Percentiles rank a stretch among this genome's conserved stretches.
These are phyloP conservation scores for Calonectria pseudoreteaudii DNA, from an alignment of 2,329 filamentous ascomycete species.

Conservation along the genomic window DNA sequence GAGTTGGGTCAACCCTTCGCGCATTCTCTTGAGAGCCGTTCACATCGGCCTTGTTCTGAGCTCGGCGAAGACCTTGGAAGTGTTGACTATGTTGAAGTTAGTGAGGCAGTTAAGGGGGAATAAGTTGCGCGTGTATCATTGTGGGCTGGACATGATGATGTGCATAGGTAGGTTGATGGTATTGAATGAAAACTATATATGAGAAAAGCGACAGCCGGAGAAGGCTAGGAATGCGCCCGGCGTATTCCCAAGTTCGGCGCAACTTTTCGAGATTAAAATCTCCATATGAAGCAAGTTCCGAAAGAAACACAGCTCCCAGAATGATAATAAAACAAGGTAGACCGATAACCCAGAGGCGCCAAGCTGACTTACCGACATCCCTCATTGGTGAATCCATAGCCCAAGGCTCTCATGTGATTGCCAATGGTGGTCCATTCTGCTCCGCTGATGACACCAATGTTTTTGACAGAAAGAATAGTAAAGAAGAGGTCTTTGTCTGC, in stretches of 20 bases:
- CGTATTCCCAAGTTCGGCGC: neutral
- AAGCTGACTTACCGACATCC: slow-evolving; percentile 67
- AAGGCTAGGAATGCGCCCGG: neutral
- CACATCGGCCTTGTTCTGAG: slow-evolving; percentile 64
- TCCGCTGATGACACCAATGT: slow-evolving; percentile 72
- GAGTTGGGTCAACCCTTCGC: slow-evolving; percentile 60
- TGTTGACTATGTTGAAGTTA: slow-evolving; percentile 61
- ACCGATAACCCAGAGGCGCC: slow-evolving; percentile 1
- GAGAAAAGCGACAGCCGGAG: neutral
- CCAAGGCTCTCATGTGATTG: slow-evolving; percentile 68
- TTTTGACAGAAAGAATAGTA: slow-evolving; percentile 71
- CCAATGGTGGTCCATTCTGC: slow-evolving; percentile 72
- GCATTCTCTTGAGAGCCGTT: slow-evolving; percentile 51
- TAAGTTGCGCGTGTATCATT: neutral
- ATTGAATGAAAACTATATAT: slow-evolving; percentile 6
- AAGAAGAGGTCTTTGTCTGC: slow-evolving; percentile 74
- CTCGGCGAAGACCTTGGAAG: slow-evolving; percentile 68
- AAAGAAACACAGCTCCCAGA: neutral
- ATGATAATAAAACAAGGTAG: neutral
- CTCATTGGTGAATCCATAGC: slow-evolving; percentile 74
- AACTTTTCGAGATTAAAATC: neutral
- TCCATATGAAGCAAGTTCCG: neutral
- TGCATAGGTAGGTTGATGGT: neutral
- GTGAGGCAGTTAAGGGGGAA: neutral
- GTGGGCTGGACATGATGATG: neutral